Percentiles rank a stretch among this genome's conserved stretches.
phyloP scores from a whole-genome alignment of 306 rosid species.

The Pterocarpus macrocarpus region DNA sequence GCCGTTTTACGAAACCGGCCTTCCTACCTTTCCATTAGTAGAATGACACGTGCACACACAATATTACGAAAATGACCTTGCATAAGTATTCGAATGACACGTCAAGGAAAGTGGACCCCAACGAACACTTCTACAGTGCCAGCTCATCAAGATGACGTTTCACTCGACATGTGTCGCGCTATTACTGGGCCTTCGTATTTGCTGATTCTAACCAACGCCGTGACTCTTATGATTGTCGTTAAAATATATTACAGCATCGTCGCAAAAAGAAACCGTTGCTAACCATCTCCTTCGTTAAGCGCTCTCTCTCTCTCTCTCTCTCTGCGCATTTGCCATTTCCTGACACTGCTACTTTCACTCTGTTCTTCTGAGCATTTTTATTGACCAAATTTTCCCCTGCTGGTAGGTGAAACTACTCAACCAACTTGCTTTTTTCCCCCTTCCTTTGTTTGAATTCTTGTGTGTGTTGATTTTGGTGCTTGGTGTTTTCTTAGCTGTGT shows the following conservation, averaged over 20 bases:
- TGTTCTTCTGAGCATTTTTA: constrained; percentile 8
- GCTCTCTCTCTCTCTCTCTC: constrained; percentile 1
- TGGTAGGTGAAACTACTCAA: background rate
- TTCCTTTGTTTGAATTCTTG: background rate
- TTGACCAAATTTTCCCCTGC: constrained; percentile 52
- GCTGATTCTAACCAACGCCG: background rate
- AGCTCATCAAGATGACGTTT: background rate
- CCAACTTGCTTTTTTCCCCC: constrained; percentile 15
- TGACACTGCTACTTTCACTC: constrained; percentile 8
- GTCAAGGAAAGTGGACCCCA: constrained; percentile 18
- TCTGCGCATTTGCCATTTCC: constrained; percentile 17
- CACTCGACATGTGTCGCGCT: background rate
- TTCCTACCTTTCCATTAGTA: background rate
- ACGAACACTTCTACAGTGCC: background rate
- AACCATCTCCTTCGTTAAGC: background rate
- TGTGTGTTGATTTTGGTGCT: background rate
- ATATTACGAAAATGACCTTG: constrained; percentile 40
- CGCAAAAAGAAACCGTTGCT: background rate
- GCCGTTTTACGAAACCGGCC: background rate
- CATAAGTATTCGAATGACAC: constrained; percentile 20
- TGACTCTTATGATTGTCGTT: background rate
- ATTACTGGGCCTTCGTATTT: constrained; percentile 14
- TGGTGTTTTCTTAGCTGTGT: background rate
- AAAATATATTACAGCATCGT: background rate
- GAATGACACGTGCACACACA: background rate